Evolutionary conservation across 169 alveolate species (phyloP), one percentile per base, ranked within the genome.

Genomic region (Plasmodium blacklocki): DNA sequence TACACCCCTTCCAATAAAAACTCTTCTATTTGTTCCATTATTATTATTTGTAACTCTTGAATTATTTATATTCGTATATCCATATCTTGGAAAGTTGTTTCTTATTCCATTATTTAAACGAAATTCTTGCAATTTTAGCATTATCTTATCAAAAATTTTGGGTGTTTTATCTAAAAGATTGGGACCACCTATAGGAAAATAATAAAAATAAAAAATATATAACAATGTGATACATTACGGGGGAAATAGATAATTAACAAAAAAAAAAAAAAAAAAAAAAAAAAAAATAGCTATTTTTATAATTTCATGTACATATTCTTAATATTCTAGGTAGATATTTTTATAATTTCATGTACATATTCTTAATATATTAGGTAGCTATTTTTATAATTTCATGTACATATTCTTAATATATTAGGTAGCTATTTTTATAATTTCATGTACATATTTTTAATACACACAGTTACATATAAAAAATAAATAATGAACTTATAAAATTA

Each of bases 1-100:
- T 18, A 95, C 74, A 39, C 97, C 97, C 52, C 97, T 73, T 1
- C 97, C 97, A 23, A 94, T 90, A 68, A 95, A 95, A 29, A 94
- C 96, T 26, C 92, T 29, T 29, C 89, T 68, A 11, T 70, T 90
- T 49, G 89, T 19, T 14, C 62, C 18, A 9, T 68, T 76, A 9
- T 45, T 71, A 47, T 74, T 89, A 54, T 85, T 80, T 11, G 91
- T 54, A 32, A 71, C 56, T 43, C 88, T 52, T 66, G 76, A 87
- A 23, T 29, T 72, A 14, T 39, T 64, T 52, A 50, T 92, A 86
- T 29, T 49, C 18, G 89, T 66, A 88, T 52, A 73, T 15, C 88
- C 88, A 68, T 63, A 75, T 50, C 88, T 63, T 18, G 67, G 6
- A 23, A 49, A 75, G 43, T 45, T 75, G 43, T 64, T 56, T 52